Percentiles rank a stretch among this genome's conserved stretches.
These are phyloP conservation scores for Penicillium oxalicum DNA, from an alignment of 2,329 filamentous ascomycete species.

Conservation along the genomic window DNA sequence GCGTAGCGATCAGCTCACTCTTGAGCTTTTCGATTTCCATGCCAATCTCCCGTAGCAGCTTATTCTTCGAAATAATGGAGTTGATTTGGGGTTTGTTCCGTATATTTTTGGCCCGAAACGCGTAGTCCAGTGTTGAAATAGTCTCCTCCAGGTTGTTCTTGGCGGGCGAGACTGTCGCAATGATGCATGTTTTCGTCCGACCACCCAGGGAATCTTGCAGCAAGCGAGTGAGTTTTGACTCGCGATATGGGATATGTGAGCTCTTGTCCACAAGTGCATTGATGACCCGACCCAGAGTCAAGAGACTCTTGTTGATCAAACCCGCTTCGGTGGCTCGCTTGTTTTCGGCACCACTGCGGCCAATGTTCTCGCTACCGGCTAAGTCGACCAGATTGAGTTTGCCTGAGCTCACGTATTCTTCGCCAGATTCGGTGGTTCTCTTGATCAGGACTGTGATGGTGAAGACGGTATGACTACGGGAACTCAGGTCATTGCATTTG, in stretches of 20 bases:
- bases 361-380: conserved; percentile 95
- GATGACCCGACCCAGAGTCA: conserved; percentile 93
- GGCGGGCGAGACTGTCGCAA: conserved; percentile 89
- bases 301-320: conserved; percentile 93
- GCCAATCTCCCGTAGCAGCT: conserved; percentile 81
- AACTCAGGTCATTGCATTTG: conserved; percentile 98
- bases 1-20: conserved; percentile 83
- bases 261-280: conserved; percentile 90
- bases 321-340: conserved; percentile 94
- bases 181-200: conserved; percentile 96
- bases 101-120: conserved; percentile 96
- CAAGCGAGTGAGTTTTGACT: conserved; percentile 91
- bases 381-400: conserved; percentile 96
- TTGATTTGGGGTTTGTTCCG: conserved; percentile 96
- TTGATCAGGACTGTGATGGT: conserved; percentile 91
- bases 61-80: conserved; percentile 86
- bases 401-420: conserved; percentile 83
- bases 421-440: conserved; percentile 70
- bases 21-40: conserved; percentile 91
- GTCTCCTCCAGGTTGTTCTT: conserved; percentile 96
- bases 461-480: conserved; percentile 94
- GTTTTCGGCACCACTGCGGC: conserved; percentile 93
- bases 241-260: conserved; percentile 82
- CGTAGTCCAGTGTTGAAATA: conserved; percentile 95
- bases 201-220: conserved; percentile 95